A percentile compares a stretch with the other conserved stretches of the same genome.
Conservation (phyloP, 768 basidiomycete genomes). For the Thelephora ganbajun region DNA sequence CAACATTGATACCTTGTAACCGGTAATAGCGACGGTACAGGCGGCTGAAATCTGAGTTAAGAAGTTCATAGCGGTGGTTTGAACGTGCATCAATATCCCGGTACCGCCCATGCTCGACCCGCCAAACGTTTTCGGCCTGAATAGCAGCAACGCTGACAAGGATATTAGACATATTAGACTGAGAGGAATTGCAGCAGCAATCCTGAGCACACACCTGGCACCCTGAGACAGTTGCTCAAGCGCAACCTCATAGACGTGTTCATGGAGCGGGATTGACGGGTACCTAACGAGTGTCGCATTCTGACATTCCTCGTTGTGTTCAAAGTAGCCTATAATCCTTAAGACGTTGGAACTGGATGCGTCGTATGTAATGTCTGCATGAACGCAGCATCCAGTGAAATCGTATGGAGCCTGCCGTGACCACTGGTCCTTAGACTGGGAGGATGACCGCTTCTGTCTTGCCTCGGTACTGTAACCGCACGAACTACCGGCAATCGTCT, state of each 20-base stretch:
- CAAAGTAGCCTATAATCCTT: slow-evolving; percentile 13
- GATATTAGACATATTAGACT: no score
- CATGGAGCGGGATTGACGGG: slow-evolving; percentile 20
- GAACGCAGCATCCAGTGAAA: slow-evolving; percentile 22
- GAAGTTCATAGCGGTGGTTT: slow-evolving; percentile 11
- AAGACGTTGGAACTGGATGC: slow-evolving; percentile 6
- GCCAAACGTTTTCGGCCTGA: slow-evolving; percentile 6
- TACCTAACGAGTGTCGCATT: slow-evolving; percentile 7
- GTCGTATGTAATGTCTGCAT: slow-evolving; percentile 18
- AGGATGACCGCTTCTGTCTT: background rate
- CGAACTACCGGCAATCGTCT: background rate
- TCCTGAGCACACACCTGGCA: no score
- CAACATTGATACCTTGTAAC: slow-evolving; percentile 6
- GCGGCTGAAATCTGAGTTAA: slow-evolving; percentile 9
- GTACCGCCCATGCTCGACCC: slow-evolving; percentile 1
- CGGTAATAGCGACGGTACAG: slow-evolving; percentile 13
- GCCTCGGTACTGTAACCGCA: slow-evolving; percentile 7
- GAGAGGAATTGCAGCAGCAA: no score
- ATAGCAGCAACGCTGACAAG: slow-evolving; percentile 11
- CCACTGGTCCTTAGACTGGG: background rate
- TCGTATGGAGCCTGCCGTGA: slow-evolving; percentile 5
- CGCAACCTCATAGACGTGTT: slow-evolving; percentile 16
- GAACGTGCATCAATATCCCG: background rate
- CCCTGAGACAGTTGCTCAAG: no score
- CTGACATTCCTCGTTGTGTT: slow-evolving; percentile 17